Percentiles rank a stretch among this genome's conserved stretches.
These are phyloP conservation scores for Pelargonium nanum DNA, from an alignment of 345 rosid species.

Conservation along the genomic window DNA sequence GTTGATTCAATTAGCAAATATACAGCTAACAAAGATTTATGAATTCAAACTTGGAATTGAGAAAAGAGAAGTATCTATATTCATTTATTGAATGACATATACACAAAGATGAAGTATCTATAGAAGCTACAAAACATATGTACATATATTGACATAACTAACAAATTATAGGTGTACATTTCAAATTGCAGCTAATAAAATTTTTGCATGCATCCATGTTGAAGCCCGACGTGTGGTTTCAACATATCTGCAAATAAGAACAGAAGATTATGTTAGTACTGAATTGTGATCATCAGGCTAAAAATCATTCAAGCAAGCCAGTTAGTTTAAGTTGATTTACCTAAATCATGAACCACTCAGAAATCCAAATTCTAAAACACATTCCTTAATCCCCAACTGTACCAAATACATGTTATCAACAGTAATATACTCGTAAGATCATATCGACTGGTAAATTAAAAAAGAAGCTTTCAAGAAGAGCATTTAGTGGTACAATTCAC, in stretches of 20 bases:
- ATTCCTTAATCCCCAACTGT: no score
- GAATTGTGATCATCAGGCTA: neutral
- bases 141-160: neutral
- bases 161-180: neutral
- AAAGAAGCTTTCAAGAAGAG: conserved; percentile 11
- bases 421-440: no score
- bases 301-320: neutral
- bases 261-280: neutral
- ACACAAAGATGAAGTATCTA: no score
- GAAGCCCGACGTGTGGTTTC: neutral
- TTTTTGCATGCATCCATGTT: neutral
- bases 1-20: neutral
- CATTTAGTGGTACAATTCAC: conserved; percentile 21
- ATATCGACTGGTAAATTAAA: neutral
- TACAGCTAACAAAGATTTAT: neutral
- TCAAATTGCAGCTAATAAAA: neutral
- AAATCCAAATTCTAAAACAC: no score
- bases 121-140: neutral
- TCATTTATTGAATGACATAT: no score
- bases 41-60: neutral
- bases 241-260: neutral
- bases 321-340: no score
- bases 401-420: no score
- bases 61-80: neutral
- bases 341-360: no score